A percentile compares a stretch with the other conserved stretches of the same genome.
These are phyloP conservation scores for Suhomyces ambrosiae DNA, from an alignment of 1,139 yeast genomes.

Conservation along the genomic window DNA sequence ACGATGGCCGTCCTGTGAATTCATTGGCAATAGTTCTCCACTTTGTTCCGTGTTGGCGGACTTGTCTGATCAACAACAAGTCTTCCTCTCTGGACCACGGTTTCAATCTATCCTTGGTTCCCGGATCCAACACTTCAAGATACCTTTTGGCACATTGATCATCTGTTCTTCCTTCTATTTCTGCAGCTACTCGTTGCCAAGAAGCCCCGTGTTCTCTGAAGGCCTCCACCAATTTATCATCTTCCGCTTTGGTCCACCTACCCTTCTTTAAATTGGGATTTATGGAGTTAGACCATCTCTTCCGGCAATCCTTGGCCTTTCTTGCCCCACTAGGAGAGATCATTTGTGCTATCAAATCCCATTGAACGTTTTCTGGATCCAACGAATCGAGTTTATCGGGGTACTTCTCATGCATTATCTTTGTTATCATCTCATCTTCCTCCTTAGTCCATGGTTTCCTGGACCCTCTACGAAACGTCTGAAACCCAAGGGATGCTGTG, in stretches of 20 bases:
- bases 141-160: conserved; percentile 95
- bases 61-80: conserved; percentile 61
- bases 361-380: conserved; percentile 48
- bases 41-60: conserved; percentile 77
- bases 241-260: conserved; percentile 88
- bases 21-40: conserved; percentile 82
- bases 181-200: conserved; percentile 83
- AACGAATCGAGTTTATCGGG: conserved; percentile 26
- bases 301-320: conserved; percentile 70
- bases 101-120: conserved; percentile 71
- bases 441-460: conserved; percentile 70
- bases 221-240: conserved; percentile 62
- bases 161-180: conserved; percentile 83
- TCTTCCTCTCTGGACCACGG: conserved; percentile 86
- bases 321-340: conserved; percentile 41
- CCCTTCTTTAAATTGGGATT: conserved; percentile 85
- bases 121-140: conserved; percentile 85
- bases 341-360: conserved; percentile 66
- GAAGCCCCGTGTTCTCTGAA: conserved; percentile 71
- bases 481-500: conserved; percentile 75
- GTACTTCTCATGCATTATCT: conserved; percentile 35
- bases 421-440: conserved; percentile 55
- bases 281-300: conserved; percentile 77
- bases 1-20: conserved; percentile 79
- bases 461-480: conserved; percentile 63